Base-by-base conservation (phyloP, 495 filamentous ascomycete genomes). In the Achaetomiella virescens region DNA sequence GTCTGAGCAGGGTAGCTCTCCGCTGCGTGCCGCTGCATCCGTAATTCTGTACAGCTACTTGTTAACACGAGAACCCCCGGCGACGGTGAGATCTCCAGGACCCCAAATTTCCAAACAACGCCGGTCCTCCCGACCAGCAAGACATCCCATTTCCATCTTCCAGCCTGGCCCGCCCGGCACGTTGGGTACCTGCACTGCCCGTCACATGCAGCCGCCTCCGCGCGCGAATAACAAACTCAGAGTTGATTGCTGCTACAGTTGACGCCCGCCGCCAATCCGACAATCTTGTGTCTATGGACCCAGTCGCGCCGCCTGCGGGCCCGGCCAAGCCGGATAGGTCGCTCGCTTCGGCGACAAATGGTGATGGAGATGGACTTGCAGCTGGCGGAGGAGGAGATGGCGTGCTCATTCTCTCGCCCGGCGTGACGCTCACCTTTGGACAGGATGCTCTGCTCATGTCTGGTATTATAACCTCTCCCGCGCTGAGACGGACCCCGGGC, bases 401-500 rank as follows among this genome's bases (percentile, higher is more conserved):
- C 18, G 61, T 62, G 20, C 60, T 69, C 17, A 51, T 63, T 11
- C 62, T 69, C 47, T 60, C 63, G n/a, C 60, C 62, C 1, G 49
- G 49, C 3, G 58, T 67, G 14, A 64, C 54, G 3, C 60, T 69
- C 51, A 63, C 60, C 8, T 54, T 65, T 6, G 61, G 46, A 17
- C 38, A 46, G 10, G 57, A 62, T 50, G 55, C 48, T 15, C 43
- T 69, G 18, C 24, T 62, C 22, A 52, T 69, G 17, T 55, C 60
- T 17, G 58, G 64, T 63, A 62, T 9, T 31, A 31, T n/a, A n/a
- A n/a, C 7, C 47, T n/a, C 20, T 45, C 35, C 20, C 3, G 14
- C 15, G 21, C 20, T 2, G 7, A 22, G 21, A 48, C 17, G 7
- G 2, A 18, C 12, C 42, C 42, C 11, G 5, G 27, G n/a, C 18